Percentiles rank a stretch among this genome's conserved stretches.
Evolutionary conservation across 164 flowering plant genomes (phyloP).

Genomic region (Umbilicus rupestris): DNA sequence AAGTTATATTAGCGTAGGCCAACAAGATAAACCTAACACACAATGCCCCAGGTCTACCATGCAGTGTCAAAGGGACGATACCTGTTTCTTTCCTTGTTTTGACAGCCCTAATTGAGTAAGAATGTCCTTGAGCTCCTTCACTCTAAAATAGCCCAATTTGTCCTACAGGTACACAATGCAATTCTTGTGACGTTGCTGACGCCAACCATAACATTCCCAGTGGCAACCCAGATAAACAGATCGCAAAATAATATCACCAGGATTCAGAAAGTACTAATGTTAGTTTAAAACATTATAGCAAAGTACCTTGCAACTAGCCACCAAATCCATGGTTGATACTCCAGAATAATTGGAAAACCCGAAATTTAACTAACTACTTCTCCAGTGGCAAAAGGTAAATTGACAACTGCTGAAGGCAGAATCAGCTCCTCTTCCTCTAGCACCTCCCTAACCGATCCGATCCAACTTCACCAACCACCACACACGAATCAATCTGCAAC

Average conservation of each 20-base stretch:
- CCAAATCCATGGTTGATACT: slow-evolving; percentile 10
- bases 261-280: too few relatives aligned
- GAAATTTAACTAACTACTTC: not conserved
- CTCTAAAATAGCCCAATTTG: slow-evolving; percentile 38
- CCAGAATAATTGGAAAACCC: not conserved
- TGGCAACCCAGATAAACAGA: too few relatives aligned
- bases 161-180: slow-evolving; percentile 19
- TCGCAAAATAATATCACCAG: not conserved
- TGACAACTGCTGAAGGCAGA: not conserved
- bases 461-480: not conserved
- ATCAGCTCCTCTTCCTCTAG: too few relatives aligned
- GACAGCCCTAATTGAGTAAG: slow-evolving; percentile 60
- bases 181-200: not conserved
- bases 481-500: not conserved
- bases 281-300: not conserved
- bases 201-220: not conserved
- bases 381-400: slow-evolving; percentile 2
- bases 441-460: not conserved
- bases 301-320: slow-evolving; percentile 14
- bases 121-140: slow-evolving; percentile 54
- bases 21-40: too few relatives aligned
- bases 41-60: not conserved
- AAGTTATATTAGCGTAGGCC: not conserved
- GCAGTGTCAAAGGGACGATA: slow-evolving; percentile 11
- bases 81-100: slow-evolving; percentile 94